A percentile compares a stretch with the other conserved stretches of the same genome.
These are phyloP conservation scores for Chytriomyces sp. DNA, from an alignment of 192 early-diverging fungal genomes.

Conservation along the genomic window DNA sequence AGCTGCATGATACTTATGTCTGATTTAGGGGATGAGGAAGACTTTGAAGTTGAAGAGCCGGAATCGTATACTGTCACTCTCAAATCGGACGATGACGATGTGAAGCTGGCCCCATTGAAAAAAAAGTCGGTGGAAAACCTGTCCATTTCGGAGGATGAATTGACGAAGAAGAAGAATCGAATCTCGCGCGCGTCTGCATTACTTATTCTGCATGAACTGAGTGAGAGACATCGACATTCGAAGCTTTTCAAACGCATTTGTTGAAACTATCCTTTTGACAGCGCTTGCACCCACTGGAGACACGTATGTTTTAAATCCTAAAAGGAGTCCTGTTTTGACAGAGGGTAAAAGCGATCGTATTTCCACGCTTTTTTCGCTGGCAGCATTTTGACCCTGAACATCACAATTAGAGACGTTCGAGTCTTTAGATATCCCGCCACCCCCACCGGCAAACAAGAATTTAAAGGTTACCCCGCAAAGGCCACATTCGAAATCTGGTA, in stretches of 20 bases:
- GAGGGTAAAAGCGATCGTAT: background rate
- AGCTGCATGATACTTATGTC: background rate
- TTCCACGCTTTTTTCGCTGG: background rate
- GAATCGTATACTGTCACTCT: slow-evolving; percentile 1
- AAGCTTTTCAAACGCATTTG: background rate
- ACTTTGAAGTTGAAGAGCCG: background rate
- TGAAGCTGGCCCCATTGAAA: background rate
- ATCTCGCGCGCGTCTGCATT: slow-evolving; percentile 18
- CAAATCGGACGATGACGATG: slow-evolving; percentile 1
- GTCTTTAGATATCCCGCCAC: too few relatives aligned
- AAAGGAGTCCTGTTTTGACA: background rate
- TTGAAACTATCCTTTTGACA: background rate
- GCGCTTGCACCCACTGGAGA: slow-evolving; percentile 30
- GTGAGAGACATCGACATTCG: background rate
- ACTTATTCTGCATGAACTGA: slow-evolving; percentile 30
- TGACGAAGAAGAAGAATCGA: slow-evolving; percentile 7
- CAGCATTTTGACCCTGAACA: background rate
- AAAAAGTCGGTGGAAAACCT: background rate
- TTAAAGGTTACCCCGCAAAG: too few relatives aligned
- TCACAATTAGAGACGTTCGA: too few relatives aligned
- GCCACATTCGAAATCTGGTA: too few relatives aligned
- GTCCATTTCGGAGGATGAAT: background rate
- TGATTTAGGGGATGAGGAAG: background rate
- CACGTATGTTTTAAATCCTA: slow-evolving; percentile 21
- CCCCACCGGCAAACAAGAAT: too few relatives aligned